phyloP scores from a whole-genome alignment of 2,329 filamentous ascomycete genomes.

The Colletotrichum neosansevieriae region DNA sequence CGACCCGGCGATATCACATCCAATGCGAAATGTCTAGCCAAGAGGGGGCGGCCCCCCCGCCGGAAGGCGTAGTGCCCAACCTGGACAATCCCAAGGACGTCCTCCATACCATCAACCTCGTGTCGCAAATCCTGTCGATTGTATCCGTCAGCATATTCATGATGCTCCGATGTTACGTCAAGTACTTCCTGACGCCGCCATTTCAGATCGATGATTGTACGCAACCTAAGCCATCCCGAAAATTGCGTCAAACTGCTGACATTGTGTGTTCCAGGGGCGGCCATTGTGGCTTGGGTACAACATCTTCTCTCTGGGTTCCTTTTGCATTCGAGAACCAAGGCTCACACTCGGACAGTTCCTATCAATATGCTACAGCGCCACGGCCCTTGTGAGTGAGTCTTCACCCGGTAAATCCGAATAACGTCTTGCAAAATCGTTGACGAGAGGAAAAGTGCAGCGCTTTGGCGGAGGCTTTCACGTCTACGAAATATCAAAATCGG shows the following conservation, averaged over 20 bases:
- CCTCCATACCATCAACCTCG: conserved; percentile 45
- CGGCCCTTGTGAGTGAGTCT: conserved; percentile 43
- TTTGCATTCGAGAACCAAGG: not conserved
- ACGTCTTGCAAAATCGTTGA: not conserved
- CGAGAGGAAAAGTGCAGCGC: conserved; percentile 39
- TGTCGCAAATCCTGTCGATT: conserved; percentile 47
- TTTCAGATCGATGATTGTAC: conserved; percentile 46
- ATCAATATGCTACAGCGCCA: conserved; percentile 46
- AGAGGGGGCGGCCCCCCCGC: conserved; percentile 41
- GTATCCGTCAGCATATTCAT: conserved; percentile 45
- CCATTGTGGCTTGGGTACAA: conserved; percentile 31
- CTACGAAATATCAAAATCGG: conserved; percentile 47
- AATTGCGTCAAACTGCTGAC: not conserved
- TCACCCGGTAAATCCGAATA: not conserved
- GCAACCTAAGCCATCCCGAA: conserved; percentile 8
- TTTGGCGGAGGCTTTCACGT: conserved; percentile 53
- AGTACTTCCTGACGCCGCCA: conserved; percentile 40
- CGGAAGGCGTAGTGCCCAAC: conserved; percentile 45
- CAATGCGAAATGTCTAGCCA: conserved; percentile 29
- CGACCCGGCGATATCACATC: not conserved
- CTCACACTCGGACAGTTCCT: conserved; percentile 42
- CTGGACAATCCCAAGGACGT: conserved; percentile 45
- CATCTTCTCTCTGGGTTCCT: rapidly evolving
- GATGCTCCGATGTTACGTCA: conserved; percentile 44
- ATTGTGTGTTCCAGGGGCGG: conserved; percentile 3